These are phyloP conservation scores for Penicillium psychrosexuale DNA, from an alignment of 2,329 filamentous ascomycete genomes.

Conservation along the genomic window DNA sequence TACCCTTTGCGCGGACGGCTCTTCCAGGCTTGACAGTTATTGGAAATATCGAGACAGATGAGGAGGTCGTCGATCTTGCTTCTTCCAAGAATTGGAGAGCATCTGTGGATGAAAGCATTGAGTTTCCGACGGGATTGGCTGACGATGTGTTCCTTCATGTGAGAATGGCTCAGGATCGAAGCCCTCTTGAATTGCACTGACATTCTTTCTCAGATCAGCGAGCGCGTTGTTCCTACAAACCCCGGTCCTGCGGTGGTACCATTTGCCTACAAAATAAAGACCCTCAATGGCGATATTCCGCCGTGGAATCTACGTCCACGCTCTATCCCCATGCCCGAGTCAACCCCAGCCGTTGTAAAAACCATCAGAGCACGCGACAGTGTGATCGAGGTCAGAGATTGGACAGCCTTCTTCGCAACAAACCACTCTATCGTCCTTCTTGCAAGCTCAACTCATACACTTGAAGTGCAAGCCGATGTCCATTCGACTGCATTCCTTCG, in stretches of 20 bases:
- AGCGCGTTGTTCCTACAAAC: slow-evolving; percentile 15
- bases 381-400: not conserved
- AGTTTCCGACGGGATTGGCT: slow-evolving; percentile 26
- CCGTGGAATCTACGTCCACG: slow-evolving; percentile 43
- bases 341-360: slow-evolving; percentile 19
- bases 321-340: slow-evolving; percentile 36
- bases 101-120: slow-evolving; percentile 17
- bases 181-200: not conserved
- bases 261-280: slow-evolving; percentile 31
- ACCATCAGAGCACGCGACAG: slow-evolving; percentile 25
- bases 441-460: slow-evolving; percentile 11
- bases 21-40: slow-evolving; percentile 30
- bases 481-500: slow-evolving; percentile 27
- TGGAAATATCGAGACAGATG: slow-evolving; percentile 18
- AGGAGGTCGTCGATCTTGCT: slow-evolving; percentile 13
- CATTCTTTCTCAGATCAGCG: slow-evolving; percentile 19
- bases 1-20: slow-evolving; percentile 30
- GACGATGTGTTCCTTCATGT: slow-evolving; percentile 46
- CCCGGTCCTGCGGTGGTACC: slow-evolving; percentile 8
- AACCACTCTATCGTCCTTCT: slow-evolving; percentile 8
- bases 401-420: slow-evolving; percentile 10
- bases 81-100: slow-evolving; percentile 17
- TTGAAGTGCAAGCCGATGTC: slow-evolving; percentile 24
- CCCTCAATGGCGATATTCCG: slow-evolving; percentile 39
- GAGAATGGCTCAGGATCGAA: slow-evolving; percentile 1